Evolutionary conservation across 176 grass and related monocot species (phyloP).

Genomic region (Ensete glaucum): DNA sequence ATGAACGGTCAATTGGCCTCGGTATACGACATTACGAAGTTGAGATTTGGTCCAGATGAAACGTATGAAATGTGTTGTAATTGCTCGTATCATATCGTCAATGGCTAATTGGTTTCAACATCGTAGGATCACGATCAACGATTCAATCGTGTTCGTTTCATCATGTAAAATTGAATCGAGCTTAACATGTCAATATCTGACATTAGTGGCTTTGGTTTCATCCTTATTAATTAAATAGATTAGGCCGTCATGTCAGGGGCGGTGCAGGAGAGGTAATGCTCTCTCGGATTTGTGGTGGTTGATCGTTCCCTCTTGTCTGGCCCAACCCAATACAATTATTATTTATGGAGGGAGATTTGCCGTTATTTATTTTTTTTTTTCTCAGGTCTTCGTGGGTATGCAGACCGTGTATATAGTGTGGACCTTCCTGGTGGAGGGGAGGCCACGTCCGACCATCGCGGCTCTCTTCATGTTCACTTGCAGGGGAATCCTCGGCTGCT

Average conservation of each 20-base stretch:
- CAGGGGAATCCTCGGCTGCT: conserved; percentile 63
- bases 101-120: too few species aligned
- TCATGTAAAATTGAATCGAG: too few species aligned
- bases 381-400: conserved; percentile 80
- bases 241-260: too few species aligned
- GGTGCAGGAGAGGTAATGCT: background rate
- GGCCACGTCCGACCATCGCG: conserved; percentile 55
- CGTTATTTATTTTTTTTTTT: background rate
- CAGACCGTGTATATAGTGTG: conserved; percentile 86
- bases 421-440: conserved; percentile 63
- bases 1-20: too few species aligned
- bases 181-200: too few species aligned
- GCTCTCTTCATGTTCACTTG: conserved; percentile 94
- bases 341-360: background rate
- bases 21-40: background rate
- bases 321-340: too few species aligned
- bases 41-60: background rate
- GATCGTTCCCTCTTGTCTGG: background rate
- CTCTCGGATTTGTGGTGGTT: conserved; percentile 18
- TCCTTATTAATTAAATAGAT: too few species aligned
- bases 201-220: too few species aligned
- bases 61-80: too few species aligned
- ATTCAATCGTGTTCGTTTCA: too few species aligned
- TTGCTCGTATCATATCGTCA: too few species aligned
- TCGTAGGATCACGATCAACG: too few species aligned